Evolutionary conservation across 164 flowering plant species (phyloP).

Genomic region (Cinnamomum chago): DNA sequence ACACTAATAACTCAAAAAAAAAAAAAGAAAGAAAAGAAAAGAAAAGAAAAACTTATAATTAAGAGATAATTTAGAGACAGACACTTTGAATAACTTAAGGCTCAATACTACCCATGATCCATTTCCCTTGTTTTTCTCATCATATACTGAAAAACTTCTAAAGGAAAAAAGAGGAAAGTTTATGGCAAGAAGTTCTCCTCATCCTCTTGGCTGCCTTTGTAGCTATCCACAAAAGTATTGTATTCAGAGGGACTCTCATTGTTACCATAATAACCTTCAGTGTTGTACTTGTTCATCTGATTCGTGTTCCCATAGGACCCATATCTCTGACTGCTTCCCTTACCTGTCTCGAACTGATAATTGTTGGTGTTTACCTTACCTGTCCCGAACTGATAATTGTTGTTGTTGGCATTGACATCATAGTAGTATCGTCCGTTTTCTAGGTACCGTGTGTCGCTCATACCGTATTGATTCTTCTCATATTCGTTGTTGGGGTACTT

Average conservation of each 20-base stretch:
- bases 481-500: slow-evolving; percentile 1
- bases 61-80: not conserved
- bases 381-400: slow-evolving; percentile 13
- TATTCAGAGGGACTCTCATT: slow-evolving; percentile 18
- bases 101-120: not conserved
- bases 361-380: slow-evolving; percentile 6
- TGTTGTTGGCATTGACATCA: slow-evolving; percentile 17
- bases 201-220: slow-evolving; percentile 19
- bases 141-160: not conserved
- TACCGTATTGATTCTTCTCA: slow-evolving; percentile 24
- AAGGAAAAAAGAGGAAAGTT: not conserved
- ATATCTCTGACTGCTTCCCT: not conserved
- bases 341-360: slow-evolving; percentile 10
- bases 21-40: too few relatives aligned
- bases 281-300: slow-evolving; percentile 16
- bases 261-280: slow-evolving; percentile 7
- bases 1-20: not conserved
- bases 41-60: too few relatives aligned
- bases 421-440: slow-evolving; percentile 54
- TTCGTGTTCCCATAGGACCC: not conserved
- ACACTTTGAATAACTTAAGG: slow-evolving; percentile 3
- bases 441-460: slow-evolving; percentile 50
- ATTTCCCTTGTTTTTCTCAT: not conserved
- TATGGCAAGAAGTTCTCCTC: slow-evolving; percentile 24
- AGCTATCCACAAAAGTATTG: slow-evolving; percentile 18